phyloP scores from a whole-genome alignment of 23 red algal species.

The Cyanidium caldarium region DNA sequence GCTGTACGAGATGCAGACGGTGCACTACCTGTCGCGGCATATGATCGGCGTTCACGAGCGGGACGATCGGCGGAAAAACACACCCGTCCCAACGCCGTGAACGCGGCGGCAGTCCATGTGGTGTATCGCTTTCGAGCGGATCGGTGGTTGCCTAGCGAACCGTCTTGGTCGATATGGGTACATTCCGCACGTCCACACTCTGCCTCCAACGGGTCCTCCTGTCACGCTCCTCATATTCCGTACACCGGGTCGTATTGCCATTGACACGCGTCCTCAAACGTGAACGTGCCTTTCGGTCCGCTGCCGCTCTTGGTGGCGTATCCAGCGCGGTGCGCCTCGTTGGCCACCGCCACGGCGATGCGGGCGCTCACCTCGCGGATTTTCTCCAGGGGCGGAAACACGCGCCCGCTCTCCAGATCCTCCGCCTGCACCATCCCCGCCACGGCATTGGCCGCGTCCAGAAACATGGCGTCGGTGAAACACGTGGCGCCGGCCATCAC shows the following conservation, averaged over 20 bases:
- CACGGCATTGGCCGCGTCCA: constrained; percentile 53
- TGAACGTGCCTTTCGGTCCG: background rate
- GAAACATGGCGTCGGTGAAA: constrained; percentile 69
- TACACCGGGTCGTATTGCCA: background rate
- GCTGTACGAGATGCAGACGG: constrained; percentile 28
- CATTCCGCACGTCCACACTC: too few species aligned
- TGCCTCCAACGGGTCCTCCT: too few species aligned
- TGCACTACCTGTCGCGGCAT: too few species aligned
- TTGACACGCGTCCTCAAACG: background rate
- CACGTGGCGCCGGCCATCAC: constrained; percentile 24
- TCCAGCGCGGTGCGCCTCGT: constrained; percentile 22
- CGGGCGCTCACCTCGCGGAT: constrained; percentile 48
- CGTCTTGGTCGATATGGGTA: too few species aligned
- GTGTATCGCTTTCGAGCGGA: too few species aligned
- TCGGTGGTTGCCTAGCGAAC: too few species aligned
- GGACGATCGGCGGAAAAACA: too few species aligned
- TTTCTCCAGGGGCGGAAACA: constrained; percentile 44
- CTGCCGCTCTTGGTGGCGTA: background rate
- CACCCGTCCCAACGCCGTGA: too few species aligned
- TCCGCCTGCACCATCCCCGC: constrained; percentile 22
- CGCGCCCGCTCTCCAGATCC: constrained; percentile 22
- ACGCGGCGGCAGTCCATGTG: too few species aligned
- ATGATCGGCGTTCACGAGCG: too few species aligned
- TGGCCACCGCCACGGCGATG: constrained; percentile 52
- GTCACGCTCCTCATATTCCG: too few species aligned